Evolutionary conservation across 2,329 filamentous ascomycete species (phyloP).

Genomic region (Arthrocladium fulminans): DNA sequence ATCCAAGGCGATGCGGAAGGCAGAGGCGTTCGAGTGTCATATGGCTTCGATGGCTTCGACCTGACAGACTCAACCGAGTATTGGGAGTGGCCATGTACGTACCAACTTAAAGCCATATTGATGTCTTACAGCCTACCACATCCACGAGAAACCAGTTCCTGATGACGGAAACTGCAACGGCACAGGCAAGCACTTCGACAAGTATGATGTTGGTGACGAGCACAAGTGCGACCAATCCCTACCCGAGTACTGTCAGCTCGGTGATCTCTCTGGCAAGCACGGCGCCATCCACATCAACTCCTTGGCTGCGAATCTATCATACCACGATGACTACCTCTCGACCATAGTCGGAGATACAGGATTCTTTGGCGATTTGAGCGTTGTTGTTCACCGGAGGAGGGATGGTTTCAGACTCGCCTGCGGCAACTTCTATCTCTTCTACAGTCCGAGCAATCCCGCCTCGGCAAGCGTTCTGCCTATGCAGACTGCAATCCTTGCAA

Average conservation of each 20-base stretch:
- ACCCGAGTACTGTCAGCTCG: constrained; percentile 62
- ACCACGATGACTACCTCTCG: constrained; percentile 44
- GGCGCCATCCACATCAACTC: constrained; percentile 45
- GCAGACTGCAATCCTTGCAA: background rate
- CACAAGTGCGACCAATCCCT: constrained; percentile 49
- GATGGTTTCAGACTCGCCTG: constrained; percentile 49
- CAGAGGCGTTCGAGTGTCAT: constrained; percentile 2
- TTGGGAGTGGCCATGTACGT: background rate
- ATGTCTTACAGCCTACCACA: constrained; percentile 54
- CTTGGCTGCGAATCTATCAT: constrained; percentile 28
- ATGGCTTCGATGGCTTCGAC: constrained; percentile 1
- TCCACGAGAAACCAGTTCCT: constrained; percentile 59
- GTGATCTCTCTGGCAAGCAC: constrained; percentile 67
- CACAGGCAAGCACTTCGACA: constrained; percentile 62
- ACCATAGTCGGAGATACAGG: constrained; percentile 32
- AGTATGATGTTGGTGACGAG: constrained; percentile 54
- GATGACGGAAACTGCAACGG: constrained; percentile 61
- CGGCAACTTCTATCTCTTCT: constrained; percentile 42
- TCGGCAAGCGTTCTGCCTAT: background rate
- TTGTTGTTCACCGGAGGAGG: constrained; percentile 45
- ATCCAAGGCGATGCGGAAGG: background rate
- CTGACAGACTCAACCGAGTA: constrained; percentile 1
- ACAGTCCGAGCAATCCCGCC: background rate
- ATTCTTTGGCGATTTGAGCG: constrained; percentile 46
- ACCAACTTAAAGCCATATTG: background rate